Evolutionary conservation across 768 basidiomycete species (phyloP).

Genomic region (Megacollybia marginata): DNA sequence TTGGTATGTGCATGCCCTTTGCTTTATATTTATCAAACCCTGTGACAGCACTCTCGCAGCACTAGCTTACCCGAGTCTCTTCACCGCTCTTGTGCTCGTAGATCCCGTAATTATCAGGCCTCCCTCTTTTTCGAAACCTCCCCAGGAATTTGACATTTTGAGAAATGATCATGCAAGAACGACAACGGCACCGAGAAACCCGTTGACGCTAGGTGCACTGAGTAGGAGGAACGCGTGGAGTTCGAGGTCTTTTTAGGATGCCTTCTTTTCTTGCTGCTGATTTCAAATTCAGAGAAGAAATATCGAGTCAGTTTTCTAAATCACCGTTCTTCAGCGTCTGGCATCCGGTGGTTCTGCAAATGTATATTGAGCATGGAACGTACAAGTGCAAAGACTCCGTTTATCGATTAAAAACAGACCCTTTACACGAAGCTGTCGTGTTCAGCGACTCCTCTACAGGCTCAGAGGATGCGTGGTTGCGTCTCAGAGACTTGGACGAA

Average conservation of each 20-base stretch:
- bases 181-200: neutral
- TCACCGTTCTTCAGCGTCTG: neutral
- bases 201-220: neutral
- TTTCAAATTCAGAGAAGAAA: neutral
- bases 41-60: conserved; percentile 27
- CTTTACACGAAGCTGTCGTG: conserved; percentile 32
- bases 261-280: neutral
- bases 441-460: conserved; percentile 19
- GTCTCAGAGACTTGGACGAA: conserved; percentile 17
- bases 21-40: neutral
- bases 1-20: conserved; percentile 28
- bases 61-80: conserved; percentile 36
- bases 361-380: conserved; percentile 35
- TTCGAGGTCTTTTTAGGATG: neutral
- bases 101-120: conserved; percentile 41
- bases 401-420: conserved; percentile 38
- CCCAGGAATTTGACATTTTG: too few relatives aligned
- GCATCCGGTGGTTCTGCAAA: conserved; percentile 14
- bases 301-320: neutral
- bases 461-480: conserved; percentile 18
- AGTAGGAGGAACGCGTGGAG: neutral
- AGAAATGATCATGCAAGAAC: neutral
- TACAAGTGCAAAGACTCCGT: conserved; percentile 17
- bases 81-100: conserved; percentile 39
- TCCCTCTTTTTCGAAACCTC: neutral